Evolutionary conservation across 176 grass and related monocot species (phyloP), one percentile per base, ranked within the genome.

Genomic region (Triticum urartu): DNA sequence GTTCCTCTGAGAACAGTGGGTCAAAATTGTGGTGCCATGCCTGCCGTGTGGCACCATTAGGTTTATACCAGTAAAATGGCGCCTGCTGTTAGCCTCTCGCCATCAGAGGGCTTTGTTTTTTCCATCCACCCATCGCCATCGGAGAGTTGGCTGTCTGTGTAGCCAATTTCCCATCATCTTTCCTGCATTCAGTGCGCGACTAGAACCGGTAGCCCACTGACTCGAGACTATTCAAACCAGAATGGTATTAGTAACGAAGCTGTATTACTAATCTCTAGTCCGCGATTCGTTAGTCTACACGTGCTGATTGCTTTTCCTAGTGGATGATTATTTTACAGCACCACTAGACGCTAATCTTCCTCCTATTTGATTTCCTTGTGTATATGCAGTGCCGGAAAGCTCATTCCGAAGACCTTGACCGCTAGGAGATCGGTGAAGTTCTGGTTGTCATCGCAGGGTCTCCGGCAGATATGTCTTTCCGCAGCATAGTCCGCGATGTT

Each of bases 401-500:
- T 90, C 15, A 45, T 39, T 79, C 39, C 17, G 54, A 87, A 79
- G 25, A 68, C 83, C 43, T 68, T 80, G 25, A 9, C 68, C 9
- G 9, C 28, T 10, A 13, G 20, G 22, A 12, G 13, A 47, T 81
- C 0, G 12, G 60, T 81, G 56, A 21, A 65, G 56, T 66, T 80
- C 72, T 21, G 6, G 40, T 83, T 60, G 60, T 9, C 17, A 40
- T 9, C 8, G 39, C 25, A 22, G 73, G 40, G 1, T 60, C 73
- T 43, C 38, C 17, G 20, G 18, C 25, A 21, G 80, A 77, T 35
- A 97, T 97, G 94, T 97, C 91, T 32, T 91, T 94, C 64, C 85
- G 86, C 73, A 97, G 89, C 80, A 88, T 97, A 87, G 82, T 97
- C 78, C 89, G 60, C 58, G 94, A 97, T 90, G 75, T 94, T 76